A percentile compares a stretch with the other conserved stretches of the same genome.
These are phyloP conservation scores for Conidiobolus incongruus DNA, from an alignment of 371 early-diverging fungal species.

Conservation along the genomic window DNA sequence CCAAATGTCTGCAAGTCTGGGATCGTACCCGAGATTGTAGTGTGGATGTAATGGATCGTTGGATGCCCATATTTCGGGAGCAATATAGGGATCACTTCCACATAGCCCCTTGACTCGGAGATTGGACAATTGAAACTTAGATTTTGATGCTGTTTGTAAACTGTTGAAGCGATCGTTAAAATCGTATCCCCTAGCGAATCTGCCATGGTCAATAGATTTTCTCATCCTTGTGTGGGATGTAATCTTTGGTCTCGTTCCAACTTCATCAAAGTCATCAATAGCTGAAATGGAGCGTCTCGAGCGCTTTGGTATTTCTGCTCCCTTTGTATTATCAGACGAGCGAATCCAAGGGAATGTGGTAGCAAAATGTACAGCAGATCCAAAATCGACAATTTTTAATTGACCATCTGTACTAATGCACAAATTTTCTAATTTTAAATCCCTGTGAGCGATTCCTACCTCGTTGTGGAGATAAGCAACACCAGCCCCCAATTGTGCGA, in stretches of 20 bases:
- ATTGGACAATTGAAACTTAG: too few species aligned
- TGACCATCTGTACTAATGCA: slow-evolving; percentile 39
- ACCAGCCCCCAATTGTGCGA: slow-evolving; percentile 48
- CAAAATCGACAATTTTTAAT: slow-evolving; percentile 84
- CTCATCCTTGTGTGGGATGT: too few species aligned
- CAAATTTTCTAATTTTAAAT: slow-evolving; percentile 74
- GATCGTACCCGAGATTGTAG: slow-evolving; percentile 19
- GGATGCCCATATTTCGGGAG: slow-evolving; percentile 46
- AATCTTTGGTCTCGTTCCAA: too few species aligned
- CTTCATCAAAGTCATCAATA: not conserved
- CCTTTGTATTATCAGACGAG: too few species aligned
- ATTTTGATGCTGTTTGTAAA: too few species aligned
- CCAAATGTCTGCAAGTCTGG: slow-evolving; percentile 51
- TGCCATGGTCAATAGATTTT: too few species aligned
- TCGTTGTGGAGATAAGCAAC: slow-evolving; percentile 41
- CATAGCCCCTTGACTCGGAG: slow-evolving; percentile 27
- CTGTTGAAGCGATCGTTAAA: too few species aligned
- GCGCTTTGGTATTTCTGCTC: too few species aligned
- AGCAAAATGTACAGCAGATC: slow-evolving; percentile 59
- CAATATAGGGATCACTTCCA: slow-evolving; percentile 81
- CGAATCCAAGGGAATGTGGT: slow-evolving; percentile 40
- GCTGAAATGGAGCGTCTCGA: not conserved
- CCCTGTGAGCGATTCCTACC: slow-evolving; percentile 70
- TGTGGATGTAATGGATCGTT: slow-evolving; percentile 6
- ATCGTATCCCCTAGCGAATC: too few species aligned